These are phyloP conservation scores for Penicillium palitans DNA, from an alignment of 2,329 filamentous ascomycete species.

Conservation along the genomic window DNA sequence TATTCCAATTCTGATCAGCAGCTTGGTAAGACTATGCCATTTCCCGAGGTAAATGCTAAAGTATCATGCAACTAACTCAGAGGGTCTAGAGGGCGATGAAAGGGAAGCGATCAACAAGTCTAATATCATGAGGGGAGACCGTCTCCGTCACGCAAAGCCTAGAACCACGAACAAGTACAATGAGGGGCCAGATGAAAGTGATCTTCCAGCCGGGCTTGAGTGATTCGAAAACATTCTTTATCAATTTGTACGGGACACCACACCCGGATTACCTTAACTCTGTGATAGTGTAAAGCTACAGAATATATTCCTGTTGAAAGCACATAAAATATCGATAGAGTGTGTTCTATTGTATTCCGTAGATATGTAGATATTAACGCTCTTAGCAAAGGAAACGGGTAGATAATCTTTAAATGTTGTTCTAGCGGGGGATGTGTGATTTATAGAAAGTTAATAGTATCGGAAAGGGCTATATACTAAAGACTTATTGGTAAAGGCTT, in stretches of 20 bases:
- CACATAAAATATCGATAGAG: neutral
- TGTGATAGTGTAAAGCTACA: neutral
- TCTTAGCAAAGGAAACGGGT: too few species aligned
- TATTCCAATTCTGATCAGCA: slow-evolving; percentile 31
- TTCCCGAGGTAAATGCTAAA: neutral
- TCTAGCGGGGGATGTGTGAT: too few species aligned
- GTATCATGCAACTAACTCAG: neutral
- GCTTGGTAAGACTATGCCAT: slow-evolving; percentile 28
- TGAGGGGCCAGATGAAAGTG: slow-evolving; percentile 23
- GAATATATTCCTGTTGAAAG: neutral
- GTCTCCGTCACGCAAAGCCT: slow-evolving; percentile 28
- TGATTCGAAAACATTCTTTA: neutral
- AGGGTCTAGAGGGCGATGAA: slow-evolving; percentile 20
- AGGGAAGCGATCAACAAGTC: slow-evolving; percentile 21
- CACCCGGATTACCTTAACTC: neutral
- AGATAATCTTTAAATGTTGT: too few species aligned
- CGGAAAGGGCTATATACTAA: too few species aligned
- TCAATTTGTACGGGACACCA: neutral
- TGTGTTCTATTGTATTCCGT: neutral
- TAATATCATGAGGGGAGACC: slow-evolving; percentile 28
- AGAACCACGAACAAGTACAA: slow-evolving; percentile 22
- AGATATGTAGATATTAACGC: neutral
- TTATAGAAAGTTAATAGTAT: too few species aligned
- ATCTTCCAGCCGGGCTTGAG: slow-evolving; percentile 15
- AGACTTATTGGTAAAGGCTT: too few species aligned